Percentiles rank a stretch among this genome's conserved stretches.
phyloP scores from a whole-genome alignment of 345 rosid species.

The Syzygium oleosum region DNA sequence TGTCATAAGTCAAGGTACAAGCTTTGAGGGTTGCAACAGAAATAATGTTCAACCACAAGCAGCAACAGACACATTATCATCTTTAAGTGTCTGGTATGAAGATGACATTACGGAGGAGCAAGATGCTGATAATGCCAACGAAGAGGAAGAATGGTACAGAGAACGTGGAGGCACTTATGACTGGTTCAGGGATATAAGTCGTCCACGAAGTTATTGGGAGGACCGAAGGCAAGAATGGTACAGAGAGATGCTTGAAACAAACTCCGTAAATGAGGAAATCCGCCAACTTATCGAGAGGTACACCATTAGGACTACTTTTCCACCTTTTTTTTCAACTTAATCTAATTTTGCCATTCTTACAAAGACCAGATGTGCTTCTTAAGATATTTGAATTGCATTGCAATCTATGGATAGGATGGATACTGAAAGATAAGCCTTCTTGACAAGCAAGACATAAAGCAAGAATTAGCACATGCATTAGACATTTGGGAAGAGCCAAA shows the following conservation, averaged over 20 bases:
- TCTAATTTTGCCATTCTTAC: background rate
- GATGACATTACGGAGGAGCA: slow-evolving; percentile 27
- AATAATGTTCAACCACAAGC: background rate
- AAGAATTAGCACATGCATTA: background rate
- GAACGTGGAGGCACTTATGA: slow-evolving; percentile 22
- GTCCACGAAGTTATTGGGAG: slow-evolving; percentile 95
- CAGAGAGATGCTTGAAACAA: slow-evolving; percentile 43
- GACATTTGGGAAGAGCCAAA: background rate
- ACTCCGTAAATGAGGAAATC: slow-evolving; percentile 49
- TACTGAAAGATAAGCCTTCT: background rate
- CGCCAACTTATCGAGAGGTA: slow-evolving; percentile 73
- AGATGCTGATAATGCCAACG: slow-evolving; percentile 3
- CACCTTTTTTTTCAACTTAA: background rate
- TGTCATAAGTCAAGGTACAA: slow-evolving; percentile 6
- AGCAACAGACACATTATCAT: background rate
- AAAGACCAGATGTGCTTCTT: background rate
- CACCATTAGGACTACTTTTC: background rate
- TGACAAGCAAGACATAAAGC: background rate
- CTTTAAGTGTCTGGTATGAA: slow-evolving; percentile 31
- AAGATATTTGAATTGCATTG: background rate
- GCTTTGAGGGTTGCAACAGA: background rate
- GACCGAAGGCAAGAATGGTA: slow-evolving; percentile 61
- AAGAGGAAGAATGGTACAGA: slow-evolving; percentile 5
- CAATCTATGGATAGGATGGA: background rate
- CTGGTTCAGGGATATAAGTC: slow-evolving; percentile 66